Evolutionary conservation across 2,329 filamentous ascomycete species (phyloP), one percentile per base, ranked within the genome.

Genomic region (Taxawa tesnikishii): DNA sequence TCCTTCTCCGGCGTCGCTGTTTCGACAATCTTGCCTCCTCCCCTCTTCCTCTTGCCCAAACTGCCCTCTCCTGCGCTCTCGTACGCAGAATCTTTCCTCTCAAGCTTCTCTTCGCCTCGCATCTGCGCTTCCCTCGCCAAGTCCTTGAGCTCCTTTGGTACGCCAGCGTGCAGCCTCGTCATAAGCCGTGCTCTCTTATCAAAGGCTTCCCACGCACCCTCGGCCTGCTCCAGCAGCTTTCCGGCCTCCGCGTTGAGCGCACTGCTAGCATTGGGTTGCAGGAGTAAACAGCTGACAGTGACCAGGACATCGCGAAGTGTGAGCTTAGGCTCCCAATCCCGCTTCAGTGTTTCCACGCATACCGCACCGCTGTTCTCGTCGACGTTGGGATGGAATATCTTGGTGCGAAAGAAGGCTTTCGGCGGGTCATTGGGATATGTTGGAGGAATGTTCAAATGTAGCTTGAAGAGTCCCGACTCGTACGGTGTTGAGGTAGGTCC

Each of bases 371-470:
- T 70, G n/a, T 60, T 56, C 32, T 74, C 69, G 39, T 77, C 73
- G 30, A 78, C 68, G 43, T 78, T 78, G 0, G 73, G 73, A 42
- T 78, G 73, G 63, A 71, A 78, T 40, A 77, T 69, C 5, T 65
- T 60, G 3, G 73, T 77, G 33, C 62, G 63, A 46, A 78, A 77
- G 18, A 63, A 61, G 3, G 73, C 73, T 25, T 71, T 76, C 0
- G 67, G 67, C 11, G 67, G 65, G 12, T 51, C 51, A 24, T 51
- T 50, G 8, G 67, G 67, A 42, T 75, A 74, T n/a, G 63, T 64
- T 12, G 63, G 56, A 1, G 73, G 73, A 19, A 77, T 73, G 28
- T 67, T 63, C 28, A 78, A 59, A 42, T 72, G 68, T 2, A 78
- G 50, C 34, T 63, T 66, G 68, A 69, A 78, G 13, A 77, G 51